phyloP scores from a whole-genome alignment of 305 asterid species.

The Euphrasia arctica region DNA sequence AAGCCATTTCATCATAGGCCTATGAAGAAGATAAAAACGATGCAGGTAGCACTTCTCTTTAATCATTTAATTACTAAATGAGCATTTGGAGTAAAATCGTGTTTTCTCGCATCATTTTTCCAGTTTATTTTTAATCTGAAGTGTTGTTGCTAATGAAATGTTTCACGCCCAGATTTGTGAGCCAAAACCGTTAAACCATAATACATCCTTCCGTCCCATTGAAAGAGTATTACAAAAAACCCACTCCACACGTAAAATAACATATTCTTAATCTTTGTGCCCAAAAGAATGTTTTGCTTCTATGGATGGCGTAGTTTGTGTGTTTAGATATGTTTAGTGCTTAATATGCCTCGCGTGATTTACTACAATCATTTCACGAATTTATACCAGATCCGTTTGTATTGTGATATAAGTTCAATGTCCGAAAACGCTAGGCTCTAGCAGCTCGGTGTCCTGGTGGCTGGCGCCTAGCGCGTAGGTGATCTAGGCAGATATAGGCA shows the following conservation, averaged over 20 bases:
- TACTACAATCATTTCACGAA: conserved; percentile 1
- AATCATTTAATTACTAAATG: conserved; percentile 14
- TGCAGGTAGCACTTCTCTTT: conserved; percentile 51
- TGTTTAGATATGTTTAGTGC: conserved; percentile 11
- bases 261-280: too few species aligned
- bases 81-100: conserved; percentile 6
- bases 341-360: conserved; percentile 16
- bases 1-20: conserved; percentile 94
- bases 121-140: conserved; percentile 13
- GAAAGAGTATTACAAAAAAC: too few species aligned
- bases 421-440: too few species aligned
- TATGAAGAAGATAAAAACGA: conserved; percentile 79
- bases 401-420: background rate
- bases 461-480: too few species aligned
- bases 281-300: too few species aligned
- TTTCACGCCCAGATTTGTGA: background rate
- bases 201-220: too few species aligned
- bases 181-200: background rate
- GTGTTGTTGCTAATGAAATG: conserved; percentile 18
- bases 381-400: conserved; percentile 6
- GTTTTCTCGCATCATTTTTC: conserved; percentile 18
- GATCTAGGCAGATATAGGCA: too few species aligned
- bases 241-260: too few species aligned
- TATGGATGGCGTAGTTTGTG: background rate
- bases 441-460: too few species aligned